Base-by-base conservation (phyloP, 345 rosid species). In the Litchi chinensis region DNA sequence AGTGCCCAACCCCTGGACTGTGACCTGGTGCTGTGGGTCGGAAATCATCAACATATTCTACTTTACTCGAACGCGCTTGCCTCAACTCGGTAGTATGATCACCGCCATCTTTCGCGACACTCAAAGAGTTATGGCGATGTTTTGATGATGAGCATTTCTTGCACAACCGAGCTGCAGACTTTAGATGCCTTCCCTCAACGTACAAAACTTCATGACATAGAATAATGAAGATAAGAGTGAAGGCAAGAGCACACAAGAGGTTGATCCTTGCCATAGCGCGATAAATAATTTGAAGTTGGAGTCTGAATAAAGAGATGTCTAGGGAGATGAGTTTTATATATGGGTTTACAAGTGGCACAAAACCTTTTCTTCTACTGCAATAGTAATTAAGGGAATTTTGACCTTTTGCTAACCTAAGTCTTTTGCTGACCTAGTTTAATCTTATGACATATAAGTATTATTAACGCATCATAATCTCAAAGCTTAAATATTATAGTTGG, bases 1-100 rank as follows among this genome's bases (percentile, higher is more conserved):
- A 81, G 76, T 87, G 89, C 13, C 90, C 91, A 66, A 87, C 82
- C n/a, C 91, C 88, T 1, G 90, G 90, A 50, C 89, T 89, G 48
- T 83, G 86, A 22, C 91, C 91, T 60, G 86, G 86, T 5, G 66
- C 57, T 1, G 89, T 86, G 21, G 89, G 89, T 76, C 87, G 79
- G 82, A 86, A 86, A 76, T 77, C 87, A 77, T 83, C 83, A n/a
- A 82, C 72, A 50, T 83, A 22, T 77, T 75, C 77, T 65, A 57
- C 83, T 52, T 81, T 74, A 54, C 75, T 77, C 10, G 78, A 43
- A 74, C 43, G 63, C 63, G 59, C 79, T 41, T 82, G 79, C 44
- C 68, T 79, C 54, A 75, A 57, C 5, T 68, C 46, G 5, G 12
- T 18, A 8, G 44, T 52, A 22, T 32, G 24, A 41, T 15, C 48